Base-by-base conservation (phyloP, 2,329 filamentous ascomycete genomes). In the Setomelanomma holmii region DNA sequence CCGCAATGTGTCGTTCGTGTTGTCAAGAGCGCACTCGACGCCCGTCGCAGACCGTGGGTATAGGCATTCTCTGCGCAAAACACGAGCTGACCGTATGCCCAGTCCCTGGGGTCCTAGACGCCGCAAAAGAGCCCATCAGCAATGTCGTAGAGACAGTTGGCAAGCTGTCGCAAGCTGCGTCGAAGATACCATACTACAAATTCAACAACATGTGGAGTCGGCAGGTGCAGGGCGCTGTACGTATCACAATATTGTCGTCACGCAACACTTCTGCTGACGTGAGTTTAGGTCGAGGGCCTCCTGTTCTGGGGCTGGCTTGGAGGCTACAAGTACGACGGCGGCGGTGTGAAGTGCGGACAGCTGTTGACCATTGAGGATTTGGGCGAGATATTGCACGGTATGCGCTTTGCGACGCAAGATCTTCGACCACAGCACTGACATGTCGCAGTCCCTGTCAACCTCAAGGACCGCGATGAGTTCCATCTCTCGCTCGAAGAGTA, bases 401-500 rank as follows among this genome's bases (percentile, higher is more conserved):
- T 45, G 79, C 27, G 27, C 27, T 30, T 6, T 24, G 11, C 17
- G 16, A 16, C 3, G 36, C 3, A 17, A 1, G 22, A 5, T 5
- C 16, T 17, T 12, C 17, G 19, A 23, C 17, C 7, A 70, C 46
- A 17, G 5, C 22, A 6, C 55, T 68, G 48, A 67, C 33, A 21
- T 3, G 6, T n/a, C 5, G 21, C 44, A 93, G 93, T 96, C 10
- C 93, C 92, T 11, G 89, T 95, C 58, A 97, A 97, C 72, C 83
- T 96, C 68, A 96, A 96, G 75, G 89, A 93, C 67, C 81, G 84
- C 56, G 93, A 98, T 73, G 85, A 87, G 44, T 99, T 99, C 82
- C 95, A 99, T 75, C 82, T 99, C 67, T 96, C 92, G 38, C 93
- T 98, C 66, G 95, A 99, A 77, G 95, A 99, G 77, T 99, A 99